Evolutionary conservation across 2,329 filamentous ascomycete species (phyloP), one percentile per base, ranked within the genome.

Genomic region (Fusarium penzigii): DNA sequence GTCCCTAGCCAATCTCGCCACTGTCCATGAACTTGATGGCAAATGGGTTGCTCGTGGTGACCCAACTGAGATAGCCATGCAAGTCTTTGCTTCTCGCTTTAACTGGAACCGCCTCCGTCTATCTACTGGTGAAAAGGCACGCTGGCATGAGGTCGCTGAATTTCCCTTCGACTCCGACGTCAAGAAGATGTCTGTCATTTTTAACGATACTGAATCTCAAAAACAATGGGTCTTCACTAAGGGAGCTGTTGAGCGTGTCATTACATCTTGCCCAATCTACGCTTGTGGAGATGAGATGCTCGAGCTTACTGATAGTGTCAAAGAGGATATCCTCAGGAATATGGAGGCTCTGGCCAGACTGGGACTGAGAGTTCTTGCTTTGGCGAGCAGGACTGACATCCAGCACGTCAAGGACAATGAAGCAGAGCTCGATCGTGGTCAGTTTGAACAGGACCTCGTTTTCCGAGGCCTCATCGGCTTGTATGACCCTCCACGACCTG

Each of bases 111-210:
- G 81, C 9, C 72, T 78, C 14, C 72, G 73, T 9, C 78, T 81
- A 58, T 78, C 77, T 0, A 72, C 74, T 12, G 80, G 78, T 3
- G 73, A 80, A 2, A 71, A 71, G 5, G 72, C 80, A 1, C 62
- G 74, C 29, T 87, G 83, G 83, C 74, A 72, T 17, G 76, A 87
- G 58, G 71, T 85, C 20, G 82, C 84, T 2, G 88, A 90, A 61
- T 89, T 87, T 52, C 87, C 86, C 0, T 91, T 90, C 57, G 87
- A 90, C 64, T 89, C 86, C 0, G 83, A 83, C 51, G 81, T 90
- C 57, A 91, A 90, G 75, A 88, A 86, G 62, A 90, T 90, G 87
- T 88, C 86, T 0, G 86, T 89, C 38, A 84, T 89, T 48, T 88
- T 87, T 67, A 64, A 77, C 41, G 68, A 78, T 17, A 62, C 59